Base-by-base conservation (phyloP, 306 rosid species). In the Sicyos baderoa region DNA sequence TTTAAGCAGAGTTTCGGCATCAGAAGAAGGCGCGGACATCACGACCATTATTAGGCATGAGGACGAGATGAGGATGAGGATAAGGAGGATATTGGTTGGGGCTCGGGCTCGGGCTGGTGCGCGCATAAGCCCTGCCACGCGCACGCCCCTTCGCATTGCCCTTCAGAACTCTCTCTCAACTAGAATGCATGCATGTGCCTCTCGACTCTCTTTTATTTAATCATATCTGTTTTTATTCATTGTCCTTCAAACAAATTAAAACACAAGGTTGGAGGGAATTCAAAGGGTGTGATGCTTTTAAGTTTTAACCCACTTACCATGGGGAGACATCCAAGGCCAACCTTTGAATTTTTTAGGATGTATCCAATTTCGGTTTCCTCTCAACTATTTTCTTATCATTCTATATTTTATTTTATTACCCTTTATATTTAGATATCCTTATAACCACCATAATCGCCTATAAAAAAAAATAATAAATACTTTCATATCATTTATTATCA, bases 101-200 rank as follows among this genome's bases (percentile, higher is more conserved):
- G n/a, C n/a, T n/a, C n/a, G n/a, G n/a, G n/a, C n/a, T n/a, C n/a
- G n/a, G 83, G 89, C 89, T 68, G 86, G 94, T 84, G 89, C 96
- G 96, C 97, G 94, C 94, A 78, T 84, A 76, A 63, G 84, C 81
- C 35, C 73, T 64, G 76, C 74, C 75, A 69, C 76, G 95, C 86
- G 94, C 97, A 88, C 97, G 83, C 94, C 97, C 96, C 82, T 86
- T 70, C 72, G 76, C 86, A 54, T 62, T 42, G 52, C 32, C 52
- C 15, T 16, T 19, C 72, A 32, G 21, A 44, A 22, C 44, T 29
- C 10, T n/a, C n/a, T n/a, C n/a, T n/a, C n/a, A n/a, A n/a, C n/a
- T n/a, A n/a, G n/a, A n/a, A n/a, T n/a, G n/a, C n/a, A n/a, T n/a
- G n/a, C n/a, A n/a, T n/a, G n/a, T n/a, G n/a, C n/a, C n/a, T n/a